phyloP scores from a whole-genome alignment of 1,139 yeast genomes.

The Geotrichum candidum region DNA sequence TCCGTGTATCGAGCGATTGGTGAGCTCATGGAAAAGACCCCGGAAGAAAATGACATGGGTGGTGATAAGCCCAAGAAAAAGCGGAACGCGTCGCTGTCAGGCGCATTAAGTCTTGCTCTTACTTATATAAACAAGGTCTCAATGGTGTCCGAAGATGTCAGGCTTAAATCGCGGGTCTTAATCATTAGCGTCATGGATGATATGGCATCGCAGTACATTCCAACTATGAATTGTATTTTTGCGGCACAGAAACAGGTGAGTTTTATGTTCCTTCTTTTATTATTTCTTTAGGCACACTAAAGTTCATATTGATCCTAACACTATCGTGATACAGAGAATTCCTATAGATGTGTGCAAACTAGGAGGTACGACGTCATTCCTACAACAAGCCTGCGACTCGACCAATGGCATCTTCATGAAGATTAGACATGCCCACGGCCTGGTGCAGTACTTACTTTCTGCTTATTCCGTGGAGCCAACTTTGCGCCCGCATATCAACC shows the following conservation, averaged over 20 bases:
- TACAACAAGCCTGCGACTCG: slow-evolving; percentile 95
- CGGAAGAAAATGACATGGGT: slow-evolving; percentile 16
- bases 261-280: not conserved
- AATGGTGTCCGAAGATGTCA: slow-evolving; percentile 23
- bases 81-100: slow-evolving; percentile 49
- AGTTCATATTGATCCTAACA: not conserved
- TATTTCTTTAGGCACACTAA: not conserved
- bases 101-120: slow-evolving; percentile 73
- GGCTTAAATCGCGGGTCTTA: slow-evolving; percentile 65
- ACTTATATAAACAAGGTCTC: slow-evolving; percentile 67
- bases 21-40: slow-evolving; percentile 38
- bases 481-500: slow-evolving; percentile 61
- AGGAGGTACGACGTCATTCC: slow-evolving; percentile 69
- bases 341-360: slow-evolving; percentile 88
- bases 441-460: slow-evolving; percentile 58
- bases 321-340: slow-evolving; percentile 40
- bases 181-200: slow-evolving; percentile 74
- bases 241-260: slow-evolving; percentile 79
- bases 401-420: slow-evolving; percentile 83
- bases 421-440: slow-evolving; percentile 66
- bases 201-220: slow-evolving; percentile 74
- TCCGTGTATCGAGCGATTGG: slow-evolving; percentile 60
- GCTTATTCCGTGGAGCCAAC: slow-evolving; percentile 83
- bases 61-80: slow-evolving; percentile 23
- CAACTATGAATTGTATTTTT: slow-evolving; percentile 92